Evolutionary conservation across 345 rosid species (phyloP).

Genomic region (Arabidopsis suecica): DNA sequence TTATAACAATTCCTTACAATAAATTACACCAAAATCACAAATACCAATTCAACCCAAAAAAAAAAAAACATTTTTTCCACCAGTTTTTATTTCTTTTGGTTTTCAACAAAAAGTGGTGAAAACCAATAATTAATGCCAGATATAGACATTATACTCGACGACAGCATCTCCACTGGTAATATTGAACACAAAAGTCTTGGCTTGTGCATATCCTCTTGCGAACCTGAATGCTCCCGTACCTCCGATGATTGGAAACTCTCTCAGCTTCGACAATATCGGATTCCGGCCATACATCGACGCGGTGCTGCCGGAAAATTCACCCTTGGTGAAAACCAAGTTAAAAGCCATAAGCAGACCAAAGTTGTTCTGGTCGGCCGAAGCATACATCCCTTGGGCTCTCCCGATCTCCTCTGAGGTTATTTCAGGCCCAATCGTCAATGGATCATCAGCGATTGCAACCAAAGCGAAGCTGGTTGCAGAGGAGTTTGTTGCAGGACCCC

Average conservation of each 20-base stretch:
- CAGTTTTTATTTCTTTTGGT: not conserved
- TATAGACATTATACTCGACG: constrained; percentile 53
- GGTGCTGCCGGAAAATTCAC: constrained; percentile 58
- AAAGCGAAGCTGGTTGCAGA: constrained; percentile 55
- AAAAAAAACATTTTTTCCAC: not conserved
- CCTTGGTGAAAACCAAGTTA: constrained; percentile 53
- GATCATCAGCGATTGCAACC: constrained; percentile 51
- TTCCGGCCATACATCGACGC: constrained; percentile 52
- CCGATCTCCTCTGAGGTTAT: constrained; percentile 57
- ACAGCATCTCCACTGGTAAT: constrained; percentile 49
- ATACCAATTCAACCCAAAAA: not conserved
- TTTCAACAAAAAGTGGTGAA: not conserved
- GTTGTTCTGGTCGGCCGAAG: constrained; percentile 35
- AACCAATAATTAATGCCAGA: constrained; percentile 7
- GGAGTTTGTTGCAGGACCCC: constrained; percentile 1
- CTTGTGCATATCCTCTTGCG: constrained; percentile 57
- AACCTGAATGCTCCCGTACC: constrained; percentile 60
- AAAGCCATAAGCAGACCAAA: constrained; percentile 48
- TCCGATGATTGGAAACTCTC: constrained; percentile 66
- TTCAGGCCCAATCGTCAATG: constrained; percentile 49
- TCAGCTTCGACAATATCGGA: constrained; percentile 20
- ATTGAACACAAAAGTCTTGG: constrained; percentile 43
- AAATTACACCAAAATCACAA: not conserved
- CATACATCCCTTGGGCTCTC: constrained; percentile 59
- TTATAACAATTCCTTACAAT: not conserved